Conservation (phyloP, 148 eudicot genomes). For the Talinum fruticosum region DNA sequence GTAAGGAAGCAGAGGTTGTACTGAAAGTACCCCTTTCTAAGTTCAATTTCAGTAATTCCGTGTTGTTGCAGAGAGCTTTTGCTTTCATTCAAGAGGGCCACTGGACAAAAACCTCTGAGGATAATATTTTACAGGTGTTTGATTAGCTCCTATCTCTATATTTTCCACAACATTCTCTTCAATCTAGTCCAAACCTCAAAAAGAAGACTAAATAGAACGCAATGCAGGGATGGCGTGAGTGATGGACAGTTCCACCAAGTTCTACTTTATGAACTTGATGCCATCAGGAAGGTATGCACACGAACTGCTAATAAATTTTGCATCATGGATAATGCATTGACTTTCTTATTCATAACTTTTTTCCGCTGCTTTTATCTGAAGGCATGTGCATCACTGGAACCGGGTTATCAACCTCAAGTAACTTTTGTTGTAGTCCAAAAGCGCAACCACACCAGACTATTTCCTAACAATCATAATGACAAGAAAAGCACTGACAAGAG, state of each 20-base stretch:
- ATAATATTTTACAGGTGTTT: constrained; percentile 52
- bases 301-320: not conserved
- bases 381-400: constrained; percentile 91
- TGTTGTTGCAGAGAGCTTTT: constrained; percentile 41
- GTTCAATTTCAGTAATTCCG: not conserved
- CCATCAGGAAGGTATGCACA: constrained; percentile 70
- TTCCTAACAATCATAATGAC: constrained; percentile 75
- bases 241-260: constrained; percentile 93
- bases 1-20: too few relatives aligned
- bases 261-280: constrained; percentile 79
- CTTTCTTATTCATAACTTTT: not conserved
- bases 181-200: not conserved
- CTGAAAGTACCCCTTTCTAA: not conserved
- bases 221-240: constrained; percentile 85
- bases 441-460: constrained; percentile 86
- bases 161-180: not conserved
- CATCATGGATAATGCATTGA: not conserved
- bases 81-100: constrained; percentile 49
- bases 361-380: not conserved
- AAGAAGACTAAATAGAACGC: not conserved
- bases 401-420: constrained; percentile 79
- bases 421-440: constrained; percentile 92
- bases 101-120: constrained; percentile 47
- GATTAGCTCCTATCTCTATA: not conserved
- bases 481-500: constrained; percentile 64